Conservation (phyloP, 2,329 filamentous ascomycete species). For the Fusarium sp. region DNA sequence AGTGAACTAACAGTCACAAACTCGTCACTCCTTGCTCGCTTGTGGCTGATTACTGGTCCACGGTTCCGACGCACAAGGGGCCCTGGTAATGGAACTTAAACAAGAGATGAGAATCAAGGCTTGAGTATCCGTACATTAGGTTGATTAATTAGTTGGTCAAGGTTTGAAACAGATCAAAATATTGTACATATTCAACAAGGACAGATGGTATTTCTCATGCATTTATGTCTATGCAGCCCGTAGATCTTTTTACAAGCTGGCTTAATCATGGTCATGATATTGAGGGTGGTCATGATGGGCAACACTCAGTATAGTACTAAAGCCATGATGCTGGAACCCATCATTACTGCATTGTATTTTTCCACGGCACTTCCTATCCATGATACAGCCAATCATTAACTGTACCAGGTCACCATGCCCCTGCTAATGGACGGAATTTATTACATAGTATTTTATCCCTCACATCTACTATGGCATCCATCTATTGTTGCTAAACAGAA, state of each 20-base stretch:
- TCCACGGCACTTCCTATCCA: not conserved
- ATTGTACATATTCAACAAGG: not conserved
- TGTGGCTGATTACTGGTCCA: slow-evolving; percentile 7
- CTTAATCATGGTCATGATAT: not conserved
- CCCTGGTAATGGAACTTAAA: slow-evolving; percentile 1
- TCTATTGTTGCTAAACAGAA: not conserved
- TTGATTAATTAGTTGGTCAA: not conserved
- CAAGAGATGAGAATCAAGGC: slow-evolving; percentile 7
- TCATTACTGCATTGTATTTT: slow-evolving; percentile 23
- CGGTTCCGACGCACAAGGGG: not conserved
- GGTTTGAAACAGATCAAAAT: slow-evolving; percentile 4
- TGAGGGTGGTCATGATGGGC: slow-evolving; percentile 21
- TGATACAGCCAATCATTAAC: slow-evolving; percentile 22
- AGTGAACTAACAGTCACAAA: slow-evolving; percentile 29
- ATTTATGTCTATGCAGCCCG: not conserved
- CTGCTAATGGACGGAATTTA: slow-evolving; percentile 5
- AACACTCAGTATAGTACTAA: not conserved
- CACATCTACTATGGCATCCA: not conserved
- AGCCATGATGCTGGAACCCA: slow-evolving; percentile 37
- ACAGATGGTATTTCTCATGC: not conserved
- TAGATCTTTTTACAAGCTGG: not conserved
- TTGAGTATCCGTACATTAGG: not conserved
- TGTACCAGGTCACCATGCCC: slow-evolving; percentile 24
- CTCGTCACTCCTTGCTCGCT: not conserved
- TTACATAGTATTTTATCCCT: not conserved